phyloP scores from a whole-genome alignment of 306 rosid genomes.

The Trifolium pratense region DNA sequence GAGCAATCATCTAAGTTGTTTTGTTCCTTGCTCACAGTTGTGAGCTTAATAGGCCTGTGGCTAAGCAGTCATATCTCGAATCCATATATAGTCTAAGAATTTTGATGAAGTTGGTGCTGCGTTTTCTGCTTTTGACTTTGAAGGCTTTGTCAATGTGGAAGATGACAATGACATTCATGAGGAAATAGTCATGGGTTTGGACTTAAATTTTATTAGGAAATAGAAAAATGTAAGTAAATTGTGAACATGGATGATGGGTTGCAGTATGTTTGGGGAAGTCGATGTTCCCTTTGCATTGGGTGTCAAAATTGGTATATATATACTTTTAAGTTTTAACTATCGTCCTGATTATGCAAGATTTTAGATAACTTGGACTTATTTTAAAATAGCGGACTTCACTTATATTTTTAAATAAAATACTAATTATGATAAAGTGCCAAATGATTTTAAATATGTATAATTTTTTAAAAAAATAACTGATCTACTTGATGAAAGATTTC shows the following conservation, averaged over 20 bases:
- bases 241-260: neutral
- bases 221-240: neutral
- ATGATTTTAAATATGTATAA: neutral
- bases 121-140: slow-evolving; percentile 12
- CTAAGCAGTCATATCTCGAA: neutral
- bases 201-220: neutral
- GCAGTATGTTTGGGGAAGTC: neutral
- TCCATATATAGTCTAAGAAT: neutral
- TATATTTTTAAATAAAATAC: neutral
- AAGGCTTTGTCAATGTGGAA: slow-evolving; percentile 1
- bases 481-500: neutral
- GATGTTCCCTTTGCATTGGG: neutral
- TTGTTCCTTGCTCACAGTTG: neutral
- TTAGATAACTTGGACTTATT: neutral
- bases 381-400: neutral
- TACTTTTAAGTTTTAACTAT: neutral
- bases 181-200: slow-evolving; percentile 1
- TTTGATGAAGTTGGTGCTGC: slow-evolving; percentile 7
- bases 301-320: neutral
- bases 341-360: neutral
- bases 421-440: neutral
- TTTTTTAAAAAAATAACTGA: neutral
- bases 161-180: neutral
- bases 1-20: neutral
- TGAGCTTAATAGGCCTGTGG: slow-evolving; percentile 3